Conservation (phyloP, 164 flowering plant species). For the Paratinospora sagittata region DNA sequence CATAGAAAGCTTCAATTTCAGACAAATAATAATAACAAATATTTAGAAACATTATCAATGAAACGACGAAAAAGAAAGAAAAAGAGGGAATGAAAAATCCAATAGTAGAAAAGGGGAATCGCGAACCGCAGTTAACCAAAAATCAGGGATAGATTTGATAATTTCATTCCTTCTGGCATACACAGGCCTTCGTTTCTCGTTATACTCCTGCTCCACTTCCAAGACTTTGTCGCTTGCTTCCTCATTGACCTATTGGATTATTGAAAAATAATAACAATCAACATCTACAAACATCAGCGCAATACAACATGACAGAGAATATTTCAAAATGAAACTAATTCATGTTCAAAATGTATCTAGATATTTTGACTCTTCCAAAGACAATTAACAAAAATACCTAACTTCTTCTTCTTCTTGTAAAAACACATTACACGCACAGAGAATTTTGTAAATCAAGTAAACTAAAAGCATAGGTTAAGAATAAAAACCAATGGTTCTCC, state of each 20-base stretch:
- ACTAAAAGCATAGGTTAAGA: no score
- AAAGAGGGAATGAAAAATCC: background rate
- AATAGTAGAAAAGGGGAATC: background rate
- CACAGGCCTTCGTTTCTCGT: constrained; percentile 67
- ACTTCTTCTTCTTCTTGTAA: background rate
- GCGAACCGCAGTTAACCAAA: constrained; percentile 95
- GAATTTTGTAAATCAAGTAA: no score
- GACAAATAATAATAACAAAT: background rate
- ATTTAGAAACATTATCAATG: background rate
- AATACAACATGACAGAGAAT: background rate
- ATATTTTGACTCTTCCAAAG: background rate
- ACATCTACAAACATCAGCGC: background rate
- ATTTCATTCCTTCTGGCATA: constrained; percentile 69
- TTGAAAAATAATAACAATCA: background rate
- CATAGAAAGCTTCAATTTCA: background rate
- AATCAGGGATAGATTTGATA: constrained; percentile 79
- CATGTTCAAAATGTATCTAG: background rate
- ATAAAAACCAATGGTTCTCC: no score
- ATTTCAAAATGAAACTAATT: background rate
- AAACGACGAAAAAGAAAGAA: background rate
- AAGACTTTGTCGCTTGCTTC: constrained; percentile 88
- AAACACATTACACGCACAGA: background rate
- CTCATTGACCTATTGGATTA: constrained; percentile 57
- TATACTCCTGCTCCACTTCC: constrained; percentile 88
- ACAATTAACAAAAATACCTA: background rate